Evolutionary conservation across 1,139 yeast species (phyloP).

Genomic region (Scheffersomyces lignicola): DNA sequence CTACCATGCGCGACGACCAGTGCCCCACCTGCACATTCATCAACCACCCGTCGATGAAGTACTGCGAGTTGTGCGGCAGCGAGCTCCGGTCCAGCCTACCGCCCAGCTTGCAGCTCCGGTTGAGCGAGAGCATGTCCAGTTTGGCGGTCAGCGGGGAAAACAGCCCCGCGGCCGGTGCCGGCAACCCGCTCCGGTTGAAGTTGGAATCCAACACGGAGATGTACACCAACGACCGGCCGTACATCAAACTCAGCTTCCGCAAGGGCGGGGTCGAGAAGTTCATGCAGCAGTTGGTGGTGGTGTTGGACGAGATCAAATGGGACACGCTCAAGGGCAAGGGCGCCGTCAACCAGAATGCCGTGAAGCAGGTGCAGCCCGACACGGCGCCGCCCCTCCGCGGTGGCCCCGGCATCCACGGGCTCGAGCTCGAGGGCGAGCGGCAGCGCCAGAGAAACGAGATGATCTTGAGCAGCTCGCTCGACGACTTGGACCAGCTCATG

Average conservation of each 20-base stretch:
- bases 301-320: constrained; percentile 51
- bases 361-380: constrained; percentile 16
- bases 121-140: constrained; percentile 10
- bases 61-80: constrained; percentile 88
- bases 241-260: constrained; percentile 62
- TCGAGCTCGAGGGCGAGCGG: constrained; percentile 60
- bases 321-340: constrained; percentile 35
- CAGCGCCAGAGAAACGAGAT: constrained; percentile 61
- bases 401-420: constrained; percentile 64
- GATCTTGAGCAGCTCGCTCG: constrained; percentile 67
- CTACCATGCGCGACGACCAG: constrained; percentile 37
- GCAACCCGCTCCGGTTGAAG: constrained; percentile 21
- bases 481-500: constrained; percentile 77
- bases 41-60: constrained; percentile 75
- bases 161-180: constrained; percentile 2
- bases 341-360: constrained; percentile 41
- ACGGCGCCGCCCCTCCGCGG: constrained; percentile 8
- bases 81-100: constrained; percentile 35
- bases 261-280: constrained; percentile 58
- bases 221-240: constrained; percentile 34
- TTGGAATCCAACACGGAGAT: constrained; percentile 31
- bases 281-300: constrained; percentile 36
- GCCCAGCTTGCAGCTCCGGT: constrained; percentile 10
- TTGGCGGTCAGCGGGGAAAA: constrained; percentile 2
- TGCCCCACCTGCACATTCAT: constrained; percentile 85